These are phyloP conservation scores for Teratosphaeria nubilosa DNA, from an alignment of 2,329 filamentous ascomycete genomes.

Conservation along the genomic window DNA sequence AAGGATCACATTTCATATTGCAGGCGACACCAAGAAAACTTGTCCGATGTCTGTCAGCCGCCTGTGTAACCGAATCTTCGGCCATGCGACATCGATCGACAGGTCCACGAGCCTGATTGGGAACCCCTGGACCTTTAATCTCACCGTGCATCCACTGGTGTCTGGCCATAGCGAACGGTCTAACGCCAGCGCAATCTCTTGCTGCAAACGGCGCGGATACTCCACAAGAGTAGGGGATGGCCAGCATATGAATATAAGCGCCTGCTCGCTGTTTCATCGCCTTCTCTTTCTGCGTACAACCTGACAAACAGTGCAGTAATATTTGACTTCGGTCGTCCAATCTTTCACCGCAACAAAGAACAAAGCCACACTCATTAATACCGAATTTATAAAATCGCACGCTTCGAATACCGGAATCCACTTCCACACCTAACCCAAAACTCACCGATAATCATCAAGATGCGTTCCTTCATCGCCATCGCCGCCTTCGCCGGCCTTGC, in stretches of 20 bases:
- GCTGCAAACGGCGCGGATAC: neutral
- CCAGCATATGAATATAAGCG: constrained; percentile 1
- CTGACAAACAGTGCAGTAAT: neutral
- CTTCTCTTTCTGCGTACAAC: neutral
- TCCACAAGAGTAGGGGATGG: neutral
- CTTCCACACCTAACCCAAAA: neutral
- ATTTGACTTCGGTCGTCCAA: constrained; percentile 7
- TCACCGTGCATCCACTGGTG: constrained; percentile 1
- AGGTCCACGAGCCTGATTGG: neutral
- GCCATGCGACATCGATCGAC: neutral
- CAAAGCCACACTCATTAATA: neutral
- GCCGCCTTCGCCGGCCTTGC: neutral
- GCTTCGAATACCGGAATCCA: neutral
- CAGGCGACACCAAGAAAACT: neutral
- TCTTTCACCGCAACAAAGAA: constrained; percentile 2
- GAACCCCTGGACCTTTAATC: neutral
- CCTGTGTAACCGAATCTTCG: neutral
- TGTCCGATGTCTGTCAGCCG: neutral
- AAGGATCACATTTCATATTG: neutral
- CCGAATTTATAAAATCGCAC: neutral
- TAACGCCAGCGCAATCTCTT: constrained; percentile 2
- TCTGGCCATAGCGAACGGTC: neutral
- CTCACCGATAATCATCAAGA: neutral
- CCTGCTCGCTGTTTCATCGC: neutral
- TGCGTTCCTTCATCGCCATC: constrained; percentile 1